phyloP scores from a whole-genome alignment of 2,329 filamentous ascomycete species.

The Metarhizium anisopliae region DNA sequence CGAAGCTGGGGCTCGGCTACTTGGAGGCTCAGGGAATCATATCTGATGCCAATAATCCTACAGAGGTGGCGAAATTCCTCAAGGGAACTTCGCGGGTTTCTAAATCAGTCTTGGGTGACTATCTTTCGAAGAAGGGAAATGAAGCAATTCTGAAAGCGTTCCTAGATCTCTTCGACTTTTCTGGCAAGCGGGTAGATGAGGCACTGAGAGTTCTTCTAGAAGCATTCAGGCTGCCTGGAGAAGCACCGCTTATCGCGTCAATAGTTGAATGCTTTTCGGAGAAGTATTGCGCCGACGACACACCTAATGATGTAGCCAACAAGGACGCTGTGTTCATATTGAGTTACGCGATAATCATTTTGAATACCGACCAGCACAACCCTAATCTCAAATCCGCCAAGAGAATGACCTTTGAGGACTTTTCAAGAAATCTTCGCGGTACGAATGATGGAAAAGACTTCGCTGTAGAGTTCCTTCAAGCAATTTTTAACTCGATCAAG shows the following conservation, averaged over 20 bases:
- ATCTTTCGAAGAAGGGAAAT: constrained; percentile 82
- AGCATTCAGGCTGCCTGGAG: constrained; percentile 86
- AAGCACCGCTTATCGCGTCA: constrained; percentile 85
- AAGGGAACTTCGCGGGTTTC: constrained; percentile 81
- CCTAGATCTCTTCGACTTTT: constrained; percentile 80
- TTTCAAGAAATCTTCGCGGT: constrained; percentile 80
- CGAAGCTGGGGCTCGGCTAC: constrained; percentile 80
- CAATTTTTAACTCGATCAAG: constrained; percentile 86
- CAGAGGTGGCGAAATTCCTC: constrained; percentile 76
- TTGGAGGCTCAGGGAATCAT: constrained; percentile 83
- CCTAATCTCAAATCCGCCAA: constrained; percentile 72
- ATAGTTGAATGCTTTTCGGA: constrained; percentile 84
- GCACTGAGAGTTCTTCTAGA: constrained; percentile 80
- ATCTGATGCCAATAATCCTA: constrained; percentile 60
- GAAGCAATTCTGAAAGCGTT: constrained; percentile 79
- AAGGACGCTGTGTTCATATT: constrained; percentile 85
- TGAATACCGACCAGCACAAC: constrained; percentile 96
- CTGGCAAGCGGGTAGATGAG: constrained; percentile 79
- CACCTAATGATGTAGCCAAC: constrained; percentile 68
- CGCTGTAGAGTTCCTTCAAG: constrained; percentile 68
- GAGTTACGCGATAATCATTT: constrained; percentile 92
- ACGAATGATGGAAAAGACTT: constrained; percentile 85
- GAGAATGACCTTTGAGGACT: constrained; percentile 78
- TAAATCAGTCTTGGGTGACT: constrained; percentile 87
- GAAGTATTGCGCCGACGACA: constrained; percentile 65